These are phyloP conservation scores for Podospora didyma DNA, from an alignment of 495 filamentous ascomycete genomes.

Conservation along the genomic window DNA sequence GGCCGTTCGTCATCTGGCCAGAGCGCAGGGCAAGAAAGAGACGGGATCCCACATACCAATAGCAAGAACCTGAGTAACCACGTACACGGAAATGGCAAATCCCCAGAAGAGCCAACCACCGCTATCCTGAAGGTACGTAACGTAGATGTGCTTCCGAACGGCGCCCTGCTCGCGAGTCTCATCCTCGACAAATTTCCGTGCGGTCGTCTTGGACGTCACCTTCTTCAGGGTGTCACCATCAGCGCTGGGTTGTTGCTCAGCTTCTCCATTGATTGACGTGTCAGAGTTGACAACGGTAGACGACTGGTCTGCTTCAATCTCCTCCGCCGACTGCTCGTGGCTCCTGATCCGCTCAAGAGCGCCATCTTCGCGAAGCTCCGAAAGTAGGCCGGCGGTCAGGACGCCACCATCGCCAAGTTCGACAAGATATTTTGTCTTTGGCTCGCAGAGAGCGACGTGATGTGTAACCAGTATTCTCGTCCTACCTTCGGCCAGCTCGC, in stretches of 20 bases:
- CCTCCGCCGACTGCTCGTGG: slow-evolving; percentile 44
- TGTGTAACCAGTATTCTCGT: slow-evolving; percentile 82
- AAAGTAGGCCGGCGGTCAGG: slow-evolving; percentile 55
- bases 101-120: slow-evolving; percentile 64
- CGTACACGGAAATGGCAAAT: slow-evolving; percentile 49
- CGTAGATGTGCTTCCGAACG: slow-evolving; percentile 60
- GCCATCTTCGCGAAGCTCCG: slow-evolving; percentile 53
- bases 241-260: slow-evolving; percentile 20
- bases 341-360: slow-evolving; percentile 55
- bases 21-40: neutral
- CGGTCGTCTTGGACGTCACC: slow-evolving; percentile 32
- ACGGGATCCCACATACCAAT: slow-evolving; percentile 34
- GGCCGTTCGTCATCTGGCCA: neutral
- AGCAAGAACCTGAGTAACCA: slow-evolving; percentile 44
- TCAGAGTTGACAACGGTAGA: slow-evolving; percentile 46
- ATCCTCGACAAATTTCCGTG: slow-evolving; percentile 69
- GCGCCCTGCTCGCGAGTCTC: slow-evolving; percentile 64
- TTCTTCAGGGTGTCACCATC: slow-evolving; percentile 39
- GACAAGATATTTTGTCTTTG: slow-evolving; percentile 66
- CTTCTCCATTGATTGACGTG: slow-evolving; percentile 22
- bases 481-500: slow-evolving; percentile 61
- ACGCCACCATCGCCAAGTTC: slow-evolving; percentile 64
- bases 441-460: slow-evolving; percentile 67
- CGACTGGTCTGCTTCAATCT: slow-evolving; percentile 42
- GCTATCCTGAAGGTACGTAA: slow-evolving; percentile 58